Base-by-base conservation (phyloP, 306 rosid species). In the Trifolium pratense region DNA sequence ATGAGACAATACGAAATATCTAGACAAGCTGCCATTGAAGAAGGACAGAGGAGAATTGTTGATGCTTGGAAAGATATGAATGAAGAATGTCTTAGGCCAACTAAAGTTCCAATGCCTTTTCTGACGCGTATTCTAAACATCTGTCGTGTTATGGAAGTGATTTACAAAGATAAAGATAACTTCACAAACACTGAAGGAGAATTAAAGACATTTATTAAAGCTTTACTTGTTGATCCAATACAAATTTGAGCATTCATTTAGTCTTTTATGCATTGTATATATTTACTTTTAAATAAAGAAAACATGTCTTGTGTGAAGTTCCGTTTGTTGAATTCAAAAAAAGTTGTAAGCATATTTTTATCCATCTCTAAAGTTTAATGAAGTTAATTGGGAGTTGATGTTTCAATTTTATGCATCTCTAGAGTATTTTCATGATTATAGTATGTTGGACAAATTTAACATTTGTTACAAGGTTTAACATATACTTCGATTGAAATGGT, bases 11-110 rank as follows among this genome's bases (percentile, higher is more conserved):
- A 69, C 15, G 69, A 68, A 2, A 52, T 18, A 9, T 37, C 73
- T 17, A 79, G 66, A 17, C 69, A 85, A 76, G 84, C 65, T 13
- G 71, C 78, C 8, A 5, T 56, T 17, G 0, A 45, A 3, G 80
- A 76, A 48, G 67, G 76, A 1, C 23, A 15, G 1, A 77, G 51
- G 36, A 64, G 42, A 62, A 5, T 49, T 11, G 13, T 0, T 1
- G 52, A 83, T 46, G 73, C 74, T 0, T 87, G 82, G 90, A 80
- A 83, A 78, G 86, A 86, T n/a, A 80, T 83, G 23, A 78, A 79
- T 14, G 80, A 79, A 17, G 80, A 18, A 46, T 10, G 9, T 70
- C 36, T 12, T 34, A 61, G 40, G 3, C 43, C 43, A 39, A 39
- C 43, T 8, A 3, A 39, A 39, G 43, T 39, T 39, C 13, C 81